Conservation (phyloP, 176 grass and related monocot species). For the Aegilops tauschii region DNA sequence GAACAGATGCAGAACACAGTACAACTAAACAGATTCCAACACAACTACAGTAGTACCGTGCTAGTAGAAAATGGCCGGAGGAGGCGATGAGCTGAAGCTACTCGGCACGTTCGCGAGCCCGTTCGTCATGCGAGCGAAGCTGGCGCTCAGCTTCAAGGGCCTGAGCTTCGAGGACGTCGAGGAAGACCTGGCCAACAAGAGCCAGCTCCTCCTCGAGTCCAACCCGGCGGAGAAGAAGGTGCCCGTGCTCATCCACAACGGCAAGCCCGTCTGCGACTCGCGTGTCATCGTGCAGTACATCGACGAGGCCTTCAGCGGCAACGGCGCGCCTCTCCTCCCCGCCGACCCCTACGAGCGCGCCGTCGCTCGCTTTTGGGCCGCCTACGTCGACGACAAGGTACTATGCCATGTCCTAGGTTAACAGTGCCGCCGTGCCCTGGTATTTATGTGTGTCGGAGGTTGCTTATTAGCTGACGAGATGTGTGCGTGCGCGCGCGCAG, state of each 20-base stretch:
- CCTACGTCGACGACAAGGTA: conserved; percentile 51
- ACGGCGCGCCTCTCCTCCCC: conserved; percentile 25
- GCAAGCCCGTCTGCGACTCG: conserved; percentile 46
- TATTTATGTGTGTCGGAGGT: not conserved
- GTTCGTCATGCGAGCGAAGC: conserved; percentile 29
- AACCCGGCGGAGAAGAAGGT: conserved; percentile 63
- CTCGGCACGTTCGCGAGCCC: conserved; percentile 29
- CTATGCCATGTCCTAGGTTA: not conserved
- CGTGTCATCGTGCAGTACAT: conserved; percentile 59
- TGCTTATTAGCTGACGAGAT: not conserved
- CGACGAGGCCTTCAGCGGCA: conserved; percentile 41
- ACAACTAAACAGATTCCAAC: not conserved
- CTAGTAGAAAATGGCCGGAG: not conserved
- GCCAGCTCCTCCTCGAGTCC: conserved; percentile 34
- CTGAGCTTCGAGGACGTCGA: conserved; percentile 46
- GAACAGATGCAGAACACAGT: not conserved
- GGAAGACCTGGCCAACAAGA: conserved; percentile 47
- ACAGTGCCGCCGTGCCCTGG: not conserved
- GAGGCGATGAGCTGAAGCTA: conserved; percentile 31
- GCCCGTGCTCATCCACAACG: conserved; percentile 51
- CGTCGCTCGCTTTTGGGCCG: conserved; percentile 44
- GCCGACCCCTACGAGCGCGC: conserved; percentile 43
- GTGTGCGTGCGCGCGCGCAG: not conserved
- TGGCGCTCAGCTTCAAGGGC: conserved; percentile 55
- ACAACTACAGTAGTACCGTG: not conserved